Base-by-base conservation (phyloP, 352 stramenopile species). In the Phytophthora palmivora region DNA sequence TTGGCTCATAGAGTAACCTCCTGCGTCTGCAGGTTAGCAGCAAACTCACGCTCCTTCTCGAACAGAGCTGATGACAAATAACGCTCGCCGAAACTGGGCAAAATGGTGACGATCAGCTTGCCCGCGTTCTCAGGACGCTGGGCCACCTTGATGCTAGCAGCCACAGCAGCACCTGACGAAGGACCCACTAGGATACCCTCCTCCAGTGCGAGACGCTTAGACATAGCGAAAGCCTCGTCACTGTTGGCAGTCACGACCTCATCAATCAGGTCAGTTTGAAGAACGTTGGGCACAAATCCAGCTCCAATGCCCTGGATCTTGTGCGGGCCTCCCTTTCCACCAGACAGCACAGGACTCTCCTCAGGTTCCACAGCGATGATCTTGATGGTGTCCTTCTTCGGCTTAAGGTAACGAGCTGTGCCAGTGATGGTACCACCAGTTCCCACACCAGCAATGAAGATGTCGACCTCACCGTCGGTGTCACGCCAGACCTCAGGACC, bases 71-170 rank as follows among this genome's bases (percentile, higher is more conserved):
- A 92, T 41, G 82, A 92, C 66, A 95, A 58, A 67, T 94, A 95
- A 22, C 87, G 84, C 72, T 97, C 92, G 45, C 92, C 92, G 68
- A 97, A 97, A 55, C 82, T 95, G 22, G 92, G 92, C 56, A 97
- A 76, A 57, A 97, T 94, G 38, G 84, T 86, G 15, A 98, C 91
- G 49, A 94, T 96, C 24, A 95, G 74, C 78, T 97, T 97, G 26
- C 84, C 84, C 12, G 69, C 74, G 55, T 88, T 94, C 79, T 97
- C 88, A 6, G 84, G 86, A 28, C 89, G 87, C 48, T 79, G 71
- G 22, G 82, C 89, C 4, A 97, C 70, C 60, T 96, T 78, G n/a
- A 96, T 72, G 50, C 79, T 88, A 18, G 91, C 91, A 6, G 79
- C 63, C 36, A 97, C 87, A 34, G 92, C 92, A 16, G 91, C 91